Conservation (phyloP, 768 basidiomycete genomes). For the Collybiopsis luxurians region DNA sequence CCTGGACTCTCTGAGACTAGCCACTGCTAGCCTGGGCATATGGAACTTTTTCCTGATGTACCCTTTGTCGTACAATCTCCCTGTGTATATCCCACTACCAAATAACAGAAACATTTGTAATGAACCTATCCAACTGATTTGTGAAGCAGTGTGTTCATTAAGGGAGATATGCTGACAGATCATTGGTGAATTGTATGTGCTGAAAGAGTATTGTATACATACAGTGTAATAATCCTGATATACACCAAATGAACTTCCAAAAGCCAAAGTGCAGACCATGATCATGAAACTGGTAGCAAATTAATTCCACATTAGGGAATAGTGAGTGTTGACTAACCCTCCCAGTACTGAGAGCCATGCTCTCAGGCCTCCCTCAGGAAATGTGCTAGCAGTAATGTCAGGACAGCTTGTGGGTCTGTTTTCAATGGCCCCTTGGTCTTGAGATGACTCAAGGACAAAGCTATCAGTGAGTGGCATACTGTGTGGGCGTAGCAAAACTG, state of each 20-base stretch:
- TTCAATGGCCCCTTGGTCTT: background rate
- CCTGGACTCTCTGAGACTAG: too few species aligned
- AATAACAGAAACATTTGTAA: background rate
- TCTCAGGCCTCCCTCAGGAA: conserved; percentile 19
- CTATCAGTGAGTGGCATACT: background rate
- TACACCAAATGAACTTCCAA: conserved; percentile 21
- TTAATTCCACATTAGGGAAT: background rate
- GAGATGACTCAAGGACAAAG: background rate
- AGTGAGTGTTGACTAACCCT: conserved; percentile 12
- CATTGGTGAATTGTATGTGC: background rate
- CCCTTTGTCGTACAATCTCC: conserved; percentile 1
- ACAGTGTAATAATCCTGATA: conserved; percentile 22
- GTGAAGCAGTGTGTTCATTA: background rate
- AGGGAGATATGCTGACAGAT: background rate
- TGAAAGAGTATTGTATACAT: background rate
- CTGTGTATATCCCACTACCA: background rate
- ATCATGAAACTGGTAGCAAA: background rate
- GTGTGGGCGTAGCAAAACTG: background rate
- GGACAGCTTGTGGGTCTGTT: background rate
- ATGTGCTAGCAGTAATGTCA: background rate
- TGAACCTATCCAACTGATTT: conserved; percentile 4
- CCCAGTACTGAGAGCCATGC: conserved; percentile 20
- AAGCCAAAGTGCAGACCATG: conserved; percentile 14
- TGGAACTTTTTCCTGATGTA: too few species aligned
- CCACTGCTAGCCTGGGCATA: too few species aligned